These are phyloP conservation scores for Heliocybe sulcata DNA, from an alignment of 1,284 basidiomycete genomes.

Conservation along the genomic window DNA sequence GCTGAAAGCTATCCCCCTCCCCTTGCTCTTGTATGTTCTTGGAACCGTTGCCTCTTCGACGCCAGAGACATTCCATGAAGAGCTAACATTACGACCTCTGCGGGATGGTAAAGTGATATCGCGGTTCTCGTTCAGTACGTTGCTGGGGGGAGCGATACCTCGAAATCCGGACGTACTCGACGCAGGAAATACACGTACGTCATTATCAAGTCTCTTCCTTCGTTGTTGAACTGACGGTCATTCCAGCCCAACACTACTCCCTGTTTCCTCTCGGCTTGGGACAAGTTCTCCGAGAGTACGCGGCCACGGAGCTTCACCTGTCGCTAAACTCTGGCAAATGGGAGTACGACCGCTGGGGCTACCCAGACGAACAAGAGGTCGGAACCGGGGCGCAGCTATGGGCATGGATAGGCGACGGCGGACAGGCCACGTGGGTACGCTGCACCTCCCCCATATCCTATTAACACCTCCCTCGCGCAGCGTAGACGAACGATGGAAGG, in stretches of 20 bases:
- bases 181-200: conserved; percentile 43
- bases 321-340: conserved; percentile 87
- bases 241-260: conserved; percentile 70
- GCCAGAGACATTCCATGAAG: conserved; percentile 59
- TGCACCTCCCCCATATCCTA: not conserved
- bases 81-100: conserved; percentile 68
- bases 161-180: conserved; percentile 42
- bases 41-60: not conserved
- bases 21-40: not conserved
- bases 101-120: conserved; percentile 81
- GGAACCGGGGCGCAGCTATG: conserved; percentile 85
- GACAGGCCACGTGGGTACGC: conserved; percentile 37
- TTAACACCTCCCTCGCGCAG: conserved; percentile 25
- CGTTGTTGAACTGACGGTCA: not conserved
- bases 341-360: conserved; percentile 84
- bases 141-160: conserved; percentile 46
- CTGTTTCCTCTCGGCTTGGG: conserved; percentile 83
- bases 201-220: no score
- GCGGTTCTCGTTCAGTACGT: conserved; percentile 77
- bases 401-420: conserved; percentile 77
- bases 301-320: conserved; percentile 82
- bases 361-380: conserved; percentile 70
- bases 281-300: conserved; percentile 79
- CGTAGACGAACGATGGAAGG: conserved; percentile 75
- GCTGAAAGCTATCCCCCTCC: not conserved